Evolutionary conservation across 2,329 filamentous ascomycete genomes (phyloP), one percentile per base, ranked within the genome.

Genomic region (Microdochium trichocladiopsis): DNA sequence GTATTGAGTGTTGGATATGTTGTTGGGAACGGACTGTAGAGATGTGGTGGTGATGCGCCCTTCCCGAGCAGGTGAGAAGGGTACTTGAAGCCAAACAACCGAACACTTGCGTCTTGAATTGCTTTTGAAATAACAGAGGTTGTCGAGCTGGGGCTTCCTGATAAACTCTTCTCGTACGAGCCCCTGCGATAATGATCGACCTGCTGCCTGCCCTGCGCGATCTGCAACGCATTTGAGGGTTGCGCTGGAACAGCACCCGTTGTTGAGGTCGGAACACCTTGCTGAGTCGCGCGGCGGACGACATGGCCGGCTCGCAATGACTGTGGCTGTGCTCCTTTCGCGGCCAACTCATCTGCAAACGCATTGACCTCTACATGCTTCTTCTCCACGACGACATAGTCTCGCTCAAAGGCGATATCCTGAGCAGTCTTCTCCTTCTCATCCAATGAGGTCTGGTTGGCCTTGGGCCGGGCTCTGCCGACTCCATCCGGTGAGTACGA

Each of bases 381-480:
- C 73, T 96, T 96, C 72, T 99, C 94, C 12, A 99, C 90, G 24
- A 97, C 78, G 21, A 99, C 93, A 62, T 97, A 99, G 58, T 97
- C 94, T 58, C 93, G 84, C 65, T 96, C 92, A 60, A 95, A 88
- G 1, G 88, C 88, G 49, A 95, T 84, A 57, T 97, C 93, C 61
- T 95, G 89, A 2, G 89, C 90, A 3, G 86, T 87, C 64, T 76
- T 82, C 61, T 87, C 85, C 54, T 84, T 83, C 57, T 87, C 86
- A 52, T 70, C 69, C 21, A 66, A 59, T 25, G 68, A 58, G 51
- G 61, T 47, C 54, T 67, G 63, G 47, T 71, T 65, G 55, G 61
- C 22, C 56, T 53, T 62, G 22, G 58, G 58, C 48, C 64, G 67
- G 33, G 58, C 62, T 48, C 59, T 71, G 18, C 55, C 61, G 21